phyloP scores from a whole-genome alignment of 805 yeast species.

The Ogataea allantospora region DNA sequence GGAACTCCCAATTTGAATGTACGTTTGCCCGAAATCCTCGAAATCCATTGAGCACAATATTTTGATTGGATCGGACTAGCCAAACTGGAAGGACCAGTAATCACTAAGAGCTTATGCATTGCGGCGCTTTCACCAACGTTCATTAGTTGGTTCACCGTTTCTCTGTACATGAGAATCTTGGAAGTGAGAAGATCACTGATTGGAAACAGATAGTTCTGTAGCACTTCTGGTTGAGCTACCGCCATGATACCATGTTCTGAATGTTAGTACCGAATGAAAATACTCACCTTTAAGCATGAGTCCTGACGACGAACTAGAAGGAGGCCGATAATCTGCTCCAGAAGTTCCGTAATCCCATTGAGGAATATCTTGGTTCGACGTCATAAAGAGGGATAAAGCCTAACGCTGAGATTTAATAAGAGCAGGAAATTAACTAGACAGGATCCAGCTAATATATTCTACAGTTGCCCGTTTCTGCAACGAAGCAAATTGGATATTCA shows the following conservation, averaged over 20 bases:
- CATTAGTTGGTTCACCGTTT: conserved; percentile 25
- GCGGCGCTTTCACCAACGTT: not conserved
- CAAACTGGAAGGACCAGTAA: conserved; percentile 41
- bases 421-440: not conserved
- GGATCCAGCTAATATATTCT: not conserved
- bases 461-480: too few relatives aligned
- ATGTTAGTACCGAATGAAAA: conserved; percentile 5
- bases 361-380: conserved; percentile 16
- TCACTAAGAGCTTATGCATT: conserved; percentile 30
- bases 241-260: conserved; percentile 36
- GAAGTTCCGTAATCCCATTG: conserved; percentile 32
- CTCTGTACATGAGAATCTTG: conserved; percentile 35
- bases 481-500: too few relatives aligned
- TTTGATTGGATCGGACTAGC: conserved; percentile 34
- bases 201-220: conserved; percentile 41
- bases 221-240: conserved; percentile 44
- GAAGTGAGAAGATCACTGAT: conserved; percentile 28
- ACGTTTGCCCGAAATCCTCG: conserved; percentile 26
- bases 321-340: conserved; percentile 15
- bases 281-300: conserved; percentile 21
- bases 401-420: conserved; percentile 2
- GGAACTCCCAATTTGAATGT: conserved; percentile 3
- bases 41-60: conserved; percentile 43
- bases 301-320: conserved; percentile 29
- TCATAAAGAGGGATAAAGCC: conserved; percentile 1